Percentiles rank a stretch among this genome's conserved stretches.
These are phyloP conservation scores for Begonia peltatifolia DNA, from an alignment of 306 rosid genomes.

Conservation along the genomic window DNA sequence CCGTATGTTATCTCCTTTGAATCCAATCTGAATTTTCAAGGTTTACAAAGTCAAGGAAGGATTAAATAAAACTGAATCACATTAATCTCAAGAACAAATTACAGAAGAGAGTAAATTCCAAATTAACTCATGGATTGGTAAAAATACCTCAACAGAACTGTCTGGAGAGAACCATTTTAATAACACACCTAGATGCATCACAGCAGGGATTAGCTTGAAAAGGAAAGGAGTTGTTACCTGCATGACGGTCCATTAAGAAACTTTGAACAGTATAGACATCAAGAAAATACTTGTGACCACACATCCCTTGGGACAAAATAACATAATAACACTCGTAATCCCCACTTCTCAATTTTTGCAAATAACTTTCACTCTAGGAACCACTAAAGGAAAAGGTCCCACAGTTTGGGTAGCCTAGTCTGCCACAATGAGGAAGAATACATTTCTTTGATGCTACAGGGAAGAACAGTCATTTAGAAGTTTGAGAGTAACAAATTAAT, in stretches of 20 bases:
- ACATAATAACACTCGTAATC: too few relatives aligned
- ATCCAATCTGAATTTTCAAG: slow-evolving; percentile 37
- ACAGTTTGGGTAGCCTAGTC: too few relatives aligned
- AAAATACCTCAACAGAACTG: slow-evolving; percentile 51
- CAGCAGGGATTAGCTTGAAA: slow-evolving; percentile 92
- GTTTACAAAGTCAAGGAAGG: background rate
- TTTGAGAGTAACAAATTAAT: too few relatives aligned
- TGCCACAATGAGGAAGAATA: too few relatives aligned
- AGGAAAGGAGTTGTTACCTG: slow-evolving; percentile 95
- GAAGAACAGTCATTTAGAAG: too few relatives aligned
- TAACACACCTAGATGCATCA: slow-evolving; percentile 88
- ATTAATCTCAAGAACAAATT: background rate
- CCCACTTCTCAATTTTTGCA: too few relatives aligned
- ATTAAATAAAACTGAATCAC: background rate
- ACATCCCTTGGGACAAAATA: background rate
- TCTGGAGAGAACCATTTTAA: slow-evolving; percentile 85
- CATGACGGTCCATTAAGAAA: slow-evolving; percentile 8
- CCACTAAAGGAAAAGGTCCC: too few relatives aligned
- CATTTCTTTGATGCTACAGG: too few relatives aligned
- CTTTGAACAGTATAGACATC: background rate
- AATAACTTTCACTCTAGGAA: too few relatives aligned
- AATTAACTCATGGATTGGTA: background rate
- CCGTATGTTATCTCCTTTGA: slow-evolving; percentile 78
- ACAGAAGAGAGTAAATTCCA: background rate
- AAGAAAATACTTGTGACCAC: background rate